Percentiles rank a stretch among this genome's conserved stretches.
phyloP scores from a whole-genome alignment of 495 filamentous ascomycete genomes.

The Echria macrotheca region DNA sequence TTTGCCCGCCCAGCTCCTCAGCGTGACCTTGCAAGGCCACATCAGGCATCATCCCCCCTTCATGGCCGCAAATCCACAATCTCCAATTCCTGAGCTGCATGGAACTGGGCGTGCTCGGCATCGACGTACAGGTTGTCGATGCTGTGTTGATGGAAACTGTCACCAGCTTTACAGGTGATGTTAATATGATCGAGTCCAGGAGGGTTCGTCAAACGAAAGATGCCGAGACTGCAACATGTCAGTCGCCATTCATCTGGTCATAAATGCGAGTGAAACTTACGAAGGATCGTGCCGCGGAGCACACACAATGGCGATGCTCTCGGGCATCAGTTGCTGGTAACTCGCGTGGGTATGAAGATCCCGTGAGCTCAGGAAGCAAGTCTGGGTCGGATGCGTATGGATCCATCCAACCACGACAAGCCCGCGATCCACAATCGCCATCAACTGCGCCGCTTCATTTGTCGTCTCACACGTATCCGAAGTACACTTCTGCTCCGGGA shows the following conservation, averaged over 20 bases:
- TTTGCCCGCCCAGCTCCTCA: too few species aligned
- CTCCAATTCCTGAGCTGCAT: conserved; percentile 48
- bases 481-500: conserved; percentile 85
- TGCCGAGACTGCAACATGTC: conserved; percentile 64
- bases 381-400: conserved; percentile 93
- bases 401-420: conserved; percentile 98
- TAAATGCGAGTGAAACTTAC: conserved; percentile 41
- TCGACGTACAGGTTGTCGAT: conserved; percentile 74
- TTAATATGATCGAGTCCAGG: conserved; percentile 81
- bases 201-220: conserved; percentile 89
- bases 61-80: conserved; percentile 24
- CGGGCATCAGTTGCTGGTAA: conserved; percentile 90
- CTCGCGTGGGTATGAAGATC: conserved; percentile 90
- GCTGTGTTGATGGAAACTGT: conserved; percentile 69
- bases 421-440: too few species aligned
- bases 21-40: too few species aligned
- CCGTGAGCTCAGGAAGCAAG: conserved; percentile 93
- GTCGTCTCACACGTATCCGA: conserved; percentile 90
- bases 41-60: too few species aligned
- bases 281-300: conserved; percentile 73
- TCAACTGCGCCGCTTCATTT: conserved; percentile 79
- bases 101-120: conserved; percentile 84
- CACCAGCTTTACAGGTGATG: conserved; percentile 64
- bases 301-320: conserved; percentile 96
- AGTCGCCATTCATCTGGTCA: not conserved